These are phyloP conservation scores for Oenanthe sinensis DNA, from an alignment of 129 eudicot species.

Conservation along the genomic window DNA sequence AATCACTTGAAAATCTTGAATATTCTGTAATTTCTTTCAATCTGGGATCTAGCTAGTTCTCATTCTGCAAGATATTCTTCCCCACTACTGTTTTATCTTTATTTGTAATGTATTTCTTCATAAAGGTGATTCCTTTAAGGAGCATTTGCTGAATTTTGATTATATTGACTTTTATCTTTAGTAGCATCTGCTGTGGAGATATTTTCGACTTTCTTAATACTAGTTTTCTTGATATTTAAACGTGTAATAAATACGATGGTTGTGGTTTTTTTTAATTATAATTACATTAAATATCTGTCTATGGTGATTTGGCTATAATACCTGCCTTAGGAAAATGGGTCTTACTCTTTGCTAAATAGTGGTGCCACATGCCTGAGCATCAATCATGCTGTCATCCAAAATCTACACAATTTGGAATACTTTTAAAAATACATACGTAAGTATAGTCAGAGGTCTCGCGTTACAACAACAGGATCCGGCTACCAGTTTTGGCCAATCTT, in stretches of 20 bases:
- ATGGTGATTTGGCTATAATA: background rate
- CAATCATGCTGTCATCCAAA: background rate
- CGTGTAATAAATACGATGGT: too few species aligned
- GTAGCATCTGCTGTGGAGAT: background rate
- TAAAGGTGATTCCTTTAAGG: constrained; percentile 8
- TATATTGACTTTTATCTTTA: background rate
- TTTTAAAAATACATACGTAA: too few species aligned
- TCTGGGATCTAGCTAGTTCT: background rate
- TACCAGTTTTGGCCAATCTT: background rate
- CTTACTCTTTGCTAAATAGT: background rate
- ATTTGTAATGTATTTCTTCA: background rate
- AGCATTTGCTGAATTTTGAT: background rate
- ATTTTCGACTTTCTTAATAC: background rate
- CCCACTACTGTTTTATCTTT: background rate
- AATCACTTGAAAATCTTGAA: constrained; percentile 3
- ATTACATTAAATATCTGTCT: background rate
- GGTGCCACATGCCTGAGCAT: constrained; percentile 1
- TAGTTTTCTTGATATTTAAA: background rate
- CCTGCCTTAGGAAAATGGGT: background rate
- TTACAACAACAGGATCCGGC: background rate
- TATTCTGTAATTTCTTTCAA: constrained; percentile 4
- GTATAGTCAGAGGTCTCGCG: background rate
- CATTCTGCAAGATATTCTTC: constrained; percentile 1
- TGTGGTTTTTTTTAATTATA: background rate
- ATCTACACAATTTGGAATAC: background rate